phyloP scores from a whole-genome alignment of 768 basidiomycete species.

The Mycena rebaudengoi region DNA sequence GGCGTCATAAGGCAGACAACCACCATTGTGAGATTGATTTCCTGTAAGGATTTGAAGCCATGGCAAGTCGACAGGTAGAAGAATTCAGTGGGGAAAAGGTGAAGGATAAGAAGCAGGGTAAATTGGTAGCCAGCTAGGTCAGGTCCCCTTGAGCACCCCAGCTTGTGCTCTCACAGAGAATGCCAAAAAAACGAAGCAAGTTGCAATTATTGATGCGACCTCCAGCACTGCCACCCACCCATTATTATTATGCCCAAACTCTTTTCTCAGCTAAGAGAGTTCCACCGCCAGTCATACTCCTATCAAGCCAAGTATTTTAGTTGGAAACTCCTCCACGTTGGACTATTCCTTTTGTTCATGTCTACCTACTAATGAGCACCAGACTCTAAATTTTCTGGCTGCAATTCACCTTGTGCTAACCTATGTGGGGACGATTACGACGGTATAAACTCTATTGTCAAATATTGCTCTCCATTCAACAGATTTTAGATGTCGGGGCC shows the following conservation, averaged over 20 bases:
- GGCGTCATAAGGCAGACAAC: too few relatives aligned
- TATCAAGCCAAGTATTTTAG: slow-evolving; percentile 27
- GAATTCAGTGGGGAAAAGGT: too few relatives aligned
- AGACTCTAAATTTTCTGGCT: slow-evolving; percentile 66
- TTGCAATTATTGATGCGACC: too few relatives aligned
- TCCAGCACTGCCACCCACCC: too few relatives aligned
- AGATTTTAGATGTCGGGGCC: slow-evolving; percentile 67
- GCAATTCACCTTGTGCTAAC: slow-evolving; percentile 70
- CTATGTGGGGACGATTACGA: slow-evolving; percentile 64
- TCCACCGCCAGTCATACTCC: slow-evolving; percentile 20
- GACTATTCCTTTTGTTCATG: neutral
- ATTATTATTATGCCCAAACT: neutral
- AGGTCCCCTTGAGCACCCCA: too few relatives aligned
- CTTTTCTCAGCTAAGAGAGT: neutral
- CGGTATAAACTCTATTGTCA: slow-evolving; percentile 44
- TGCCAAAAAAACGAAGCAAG: too few relatives aligned
- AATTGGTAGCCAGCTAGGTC: too few relatives aligned
- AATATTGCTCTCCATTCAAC: slow-evolving; percentile 3
- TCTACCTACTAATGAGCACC: neutral
- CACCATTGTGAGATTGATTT: too few relatives aligned
- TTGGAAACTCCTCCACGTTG: slow-evolving; percentile 26
- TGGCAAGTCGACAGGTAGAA: too few relatives aligned
- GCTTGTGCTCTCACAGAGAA: too few relatives aligned
- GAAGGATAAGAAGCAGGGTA: too few relatives aligned
- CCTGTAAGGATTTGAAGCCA: too few relatives aligned